These are phyloP conservation scores for Lagenaria siceraria DNA, from an alignment of 306 rosid species.

Conservation along the genomic window DNA sequence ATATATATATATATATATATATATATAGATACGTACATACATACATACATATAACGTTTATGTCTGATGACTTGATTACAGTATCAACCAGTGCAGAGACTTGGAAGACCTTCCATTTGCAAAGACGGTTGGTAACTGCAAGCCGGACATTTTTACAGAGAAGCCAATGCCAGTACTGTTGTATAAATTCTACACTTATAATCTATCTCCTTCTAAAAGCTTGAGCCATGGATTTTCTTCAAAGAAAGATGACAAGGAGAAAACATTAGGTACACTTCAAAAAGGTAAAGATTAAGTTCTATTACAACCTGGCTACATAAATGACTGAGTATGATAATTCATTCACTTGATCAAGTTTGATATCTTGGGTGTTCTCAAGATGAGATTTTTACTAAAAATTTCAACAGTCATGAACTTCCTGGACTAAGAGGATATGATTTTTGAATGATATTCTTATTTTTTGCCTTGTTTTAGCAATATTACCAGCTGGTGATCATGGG, in stretches of 20 bases:
- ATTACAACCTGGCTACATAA: not conserved
- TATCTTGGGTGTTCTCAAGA: not conserved
- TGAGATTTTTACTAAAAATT: not conserved
- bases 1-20: no score
- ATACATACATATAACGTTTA: no score
- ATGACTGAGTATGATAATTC: constrained; percentile 1
- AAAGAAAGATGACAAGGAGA: not conserved
- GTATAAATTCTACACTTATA: constrained; percentile 17
- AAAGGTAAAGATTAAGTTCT: not conserved
- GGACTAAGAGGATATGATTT: not conserved
- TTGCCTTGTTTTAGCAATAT: constrained; percentile 12
- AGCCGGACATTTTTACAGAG: constrained; percentile 18
- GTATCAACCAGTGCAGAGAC: not conserved
- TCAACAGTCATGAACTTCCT: not conserved
- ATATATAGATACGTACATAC: no score
- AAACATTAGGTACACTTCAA: not conserved
- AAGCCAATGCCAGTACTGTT: constrained; percentile 38
- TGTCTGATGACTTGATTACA: not conserved
- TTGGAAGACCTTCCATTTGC: not conserved
- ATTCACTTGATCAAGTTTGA: not conserved
- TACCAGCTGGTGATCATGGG: constrained; percentile 38
- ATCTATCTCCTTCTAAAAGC: constrained; percentile 17
- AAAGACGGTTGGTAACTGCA: not conserved
- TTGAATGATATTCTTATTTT: not conserved
- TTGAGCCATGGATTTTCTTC: not conserved